Evolutionary conservation across 805 yeast species (phyloP).

Genomic region (Candida khao-thaluensis): DNA sequence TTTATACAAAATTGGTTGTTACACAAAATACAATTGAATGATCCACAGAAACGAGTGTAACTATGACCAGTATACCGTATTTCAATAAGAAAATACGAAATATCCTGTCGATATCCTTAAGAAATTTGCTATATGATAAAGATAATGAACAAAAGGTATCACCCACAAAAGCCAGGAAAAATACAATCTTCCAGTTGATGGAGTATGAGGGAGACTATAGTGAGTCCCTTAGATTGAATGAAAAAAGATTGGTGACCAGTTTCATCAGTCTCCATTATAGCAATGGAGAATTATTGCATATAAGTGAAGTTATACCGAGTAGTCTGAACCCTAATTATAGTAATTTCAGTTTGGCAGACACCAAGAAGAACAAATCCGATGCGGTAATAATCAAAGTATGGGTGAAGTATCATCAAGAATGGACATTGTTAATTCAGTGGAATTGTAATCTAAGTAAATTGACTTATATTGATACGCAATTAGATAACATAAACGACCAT

Average conservation of each 20-base stretch:
- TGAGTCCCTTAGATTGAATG: conserved; percentile 16
- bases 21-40: too few relatives aligned
- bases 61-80: conserved; percentile 4
- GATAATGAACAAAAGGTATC: background rate
- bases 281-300: conserved; percentile 22
- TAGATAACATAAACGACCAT: conserved; percentile 13
- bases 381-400: conserved; percentile 19
- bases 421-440: conserved; percentile 22
- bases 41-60: too few relatives aligned
- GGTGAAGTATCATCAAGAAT: conserved; percentile 14
- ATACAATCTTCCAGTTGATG: conserved; percentile 3
- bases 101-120: conserved; percentile 6
- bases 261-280: conserved; percentile 27
- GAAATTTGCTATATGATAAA: conserved; percentile 6
- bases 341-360: conserved; percentile 25
- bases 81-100: conserved; percentile 16
- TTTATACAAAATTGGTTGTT: too few relatives aligned
- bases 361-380: conserved; percentile 5
- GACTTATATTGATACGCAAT: conserved; percentile 11
- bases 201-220: conserved; percentile 7
- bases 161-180: conserved; percentile 4
- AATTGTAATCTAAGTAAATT: conserved; percentile 20
- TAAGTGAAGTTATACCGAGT: conserved; percentile 29
- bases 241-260: conserved; percentile 20
- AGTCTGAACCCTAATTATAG: conserved; percentile 28